phyloP scores from a whole-genome alignment of 2,329 filamentous ascomycete species.

The Davidsoniella eucalypti region DNA sequence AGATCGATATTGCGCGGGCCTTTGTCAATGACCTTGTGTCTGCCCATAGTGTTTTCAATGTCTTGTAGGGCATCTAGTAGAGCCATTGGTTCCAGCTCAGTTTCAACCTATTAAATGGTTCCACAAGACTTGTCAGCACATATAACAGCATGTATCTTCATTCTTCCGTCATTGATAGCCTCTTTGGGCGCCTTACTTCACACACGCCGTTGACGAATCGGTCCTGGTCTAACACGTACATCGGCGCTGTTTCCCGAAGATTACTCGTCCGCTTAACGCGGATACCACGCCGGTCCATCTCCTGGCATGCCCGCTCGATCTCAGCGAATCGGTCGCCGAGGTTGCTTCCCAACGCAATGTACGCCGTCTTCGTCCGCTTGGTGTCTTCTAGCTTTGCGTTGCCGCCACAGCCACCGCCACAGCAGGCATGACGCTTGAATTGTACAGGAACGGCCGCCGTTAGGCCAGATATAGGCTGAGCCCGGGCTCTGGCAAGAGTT shows the following conservation, averaged over 20 bases:
- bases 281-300: slow-evolving; percentile 61
- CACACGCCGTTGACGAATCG: slow-evolving; percentile 85
- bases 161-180: slow-evolving; percentile 13
- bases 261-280: slow-evolving; percentile 65
- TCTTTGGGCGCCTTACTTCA: slow-evolving; percentile 42
- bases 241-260: slow-evolving; percentile 87
- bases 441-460: too few species aligned
- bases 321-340: slow-evolving; percentile 67
- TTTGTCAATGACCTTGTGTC: slow-evolving; percentile 77
- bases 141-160: neutral
- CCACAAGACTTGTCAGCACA: neutral
- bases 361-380: slow-evolving; percentile 36
- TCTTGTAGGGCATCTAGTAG: slow-evolving; percentile 68
- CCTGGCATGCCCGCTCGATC: slow-evolving; percentile 69
- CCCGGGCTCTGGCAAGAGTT: too few species aligned
- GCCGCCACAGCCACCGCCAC: neutral
- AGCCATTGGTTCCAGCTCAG: slow-evolving; percentile 53
- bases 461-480: too few species aligned
- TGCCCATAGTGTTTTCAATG: slow-evolving; percentile 66
- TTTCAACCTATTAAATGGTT: slow-evolving; percentile 49
- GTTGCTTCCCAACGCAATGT: slow-evolving; percentile 85
- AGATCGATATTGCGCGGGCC: slow-evolving; percentile 89
- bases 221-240: slow-evolving; percentile 87
- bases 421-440: neutral
- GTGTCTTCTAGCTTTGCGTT: neutral